phyloP scores from a whole-genome alignment of 2,329 filamentous ascomycete genomes.

The Fusarium mexicanum region DNA sequence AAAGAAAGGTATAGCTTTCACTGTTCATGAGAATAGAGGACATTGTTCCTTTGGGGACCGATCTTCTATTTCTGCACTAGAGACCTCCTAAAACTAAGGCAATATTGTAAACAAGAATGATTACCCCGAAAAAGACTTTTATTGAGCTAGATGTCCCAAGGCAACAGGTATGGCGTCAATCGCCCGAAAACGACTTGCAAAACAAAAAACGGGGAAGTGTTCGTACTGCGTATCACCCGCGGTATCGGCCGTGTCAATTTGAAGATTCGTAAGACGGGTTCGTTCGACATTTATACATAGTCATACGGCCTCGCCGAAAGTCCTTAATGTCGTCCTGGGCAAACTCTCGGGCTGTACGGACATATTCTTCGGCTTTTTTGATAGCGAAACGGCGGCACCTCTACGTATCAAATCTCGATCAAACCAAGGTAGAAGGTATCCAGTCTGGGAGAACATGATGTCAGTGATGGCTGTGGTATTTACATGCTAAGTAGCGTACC shows the following conservation, averaged over 20 bases:
- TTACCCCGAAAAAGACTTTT: not conserved
- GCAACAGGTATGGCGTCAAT: not conserved
- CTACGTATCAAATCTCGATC: too few relatives aligned
- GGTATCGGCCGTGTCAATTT: too few relatives aligned
- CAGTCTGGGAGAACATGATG: not conserved
- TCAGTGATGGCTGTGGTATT: not conserved
- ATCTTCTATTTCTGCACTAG: rapidly evolving
- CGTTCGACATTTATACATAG: too few relatives aligned
- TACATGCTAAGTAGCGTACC: not conserved
- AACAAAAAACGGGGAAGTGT: not conserved
- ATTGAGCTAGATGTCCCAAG: not conserved
- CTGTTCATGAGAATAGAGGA: not conserved
- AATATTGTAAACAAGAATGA: not conserved
- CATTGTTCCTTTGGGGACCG: too few relatives aligned
- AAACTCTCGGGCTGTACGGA: too few relatives aligned
- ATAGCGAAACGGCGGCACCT: too few relatives aligned
- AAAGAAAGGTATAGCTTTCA: not conserved
- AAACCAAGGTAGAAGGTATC: too few relatives aligned
- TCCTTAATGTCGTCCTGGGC: too few relatives aligned
- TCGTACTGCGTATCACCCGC: too few relatives aligned
- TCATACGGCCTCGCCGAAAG: too few relatives aligned
- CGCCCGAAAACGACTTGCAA: not conserved
- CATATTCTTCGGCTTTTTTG: too few relatives aligned
- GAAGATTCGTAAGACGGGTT: too few relatives aligned
- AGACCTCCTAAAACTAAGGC: not conserved